Evolutionary conservation across 108 stramenopile species (phyloP).

Genomic region (Thalassiosira profunda): DNA sequence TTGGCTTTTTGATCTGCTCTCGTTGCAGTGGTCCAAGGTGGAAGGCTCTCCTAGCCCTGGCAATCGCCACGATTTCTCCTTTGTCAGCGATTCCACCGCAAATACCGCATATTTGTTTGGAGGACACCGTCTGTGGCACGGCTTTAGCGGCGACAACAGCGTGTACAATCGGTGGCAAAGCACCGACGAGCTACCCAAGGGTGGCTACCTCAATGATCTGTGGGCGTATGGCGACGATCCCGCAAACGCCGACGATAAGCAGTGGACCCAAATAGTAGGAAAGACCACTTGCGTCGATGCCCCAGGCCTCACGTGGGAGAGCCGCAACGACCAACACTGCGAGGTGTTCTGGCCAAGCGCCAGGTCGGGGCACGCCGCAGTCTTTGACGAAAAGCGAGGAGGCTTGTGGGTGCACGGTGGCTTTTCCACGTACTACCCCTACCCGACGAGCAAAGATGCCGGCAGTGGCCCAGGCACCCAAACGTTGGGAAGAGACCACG

Average conservation of each 20-base stretch:
- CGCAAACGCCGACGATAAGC: conserved; percentile 13
- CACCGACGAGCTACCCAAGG: conserved; percentile 55
- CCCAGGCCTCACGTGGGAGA: conserved; percentile 68
- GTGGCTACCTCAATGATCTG: conserved; percentile 85
- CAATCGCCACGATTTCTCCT: conserved; percentile 64
- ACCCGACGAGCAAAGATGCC: conserved; percentile 63
- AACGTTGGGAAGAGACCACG: conserved; percentile 31
- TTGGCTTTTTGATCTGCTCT: conserved; percentile 78
- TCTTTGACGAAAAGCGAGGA: conserved; percentile 51
- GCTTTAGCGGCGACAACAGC: conserved; percentile 76
- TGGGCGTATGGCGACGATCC: conserved; percentile 58
- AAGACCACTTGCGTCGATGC: conserved; percentile 49
- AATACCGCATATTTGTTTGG: conserved; percentile 61
- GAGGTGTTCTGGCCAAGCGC: conserved; percentile 63
- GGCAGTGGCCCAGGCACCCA: conserved; percentile 50
- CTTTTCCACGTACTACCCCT: conserved; percentile 81
- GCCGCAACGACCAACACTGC: conserved; percentile 64
- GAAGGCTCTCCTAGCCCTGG: conserved; percentile 45
- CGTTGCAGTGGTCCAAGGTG: conserved; percentile 60
- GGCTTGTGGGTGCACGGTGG: conserved; percentile 86
- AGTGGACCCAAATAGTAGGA: conserved; percentile 49
- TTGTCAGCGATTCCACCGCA: conserved; percentile 30
- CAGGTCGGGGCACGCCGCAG: conserved; percentile 75
- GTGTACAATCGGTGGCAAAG: conserved; percentile 62
- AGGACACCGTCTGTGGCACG: conserved; percentile 92